Percentiles rank a stretch among this genome's conserved stretches.
These are phyloP conservation scores for Talaromyces sp. DNA, from an alignment of 2,329 filamentous ascomycete genomes.

Conservation along the genomic window DNA sequence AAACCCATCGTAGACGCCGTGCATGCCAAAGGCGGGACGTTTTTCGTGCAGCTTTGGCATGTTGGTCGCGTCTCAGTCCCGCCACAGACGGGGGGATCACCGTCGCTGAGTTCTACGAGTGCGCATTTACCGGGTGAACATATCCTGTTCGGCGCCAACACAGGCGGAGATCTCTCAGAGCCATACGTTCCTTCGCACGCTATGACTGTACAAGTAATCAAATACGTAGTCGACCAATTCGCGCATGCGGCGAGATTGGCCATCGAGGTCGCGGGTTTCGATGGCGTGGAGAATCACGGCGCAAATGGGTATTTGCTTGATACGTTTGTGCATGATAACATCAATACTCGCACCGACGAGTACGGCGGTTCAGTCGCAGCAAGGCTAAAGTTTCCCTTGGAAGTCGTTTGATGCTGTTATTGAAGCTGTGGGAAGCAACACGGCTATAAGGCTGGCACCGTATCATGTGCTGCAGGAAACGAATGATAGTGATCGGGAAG, in stretches of 20 bases:
- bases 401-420: slow-evolving; percentile 44
- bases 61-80: background rate
- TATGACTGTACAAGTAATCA: slow-evolving; percentile 61
- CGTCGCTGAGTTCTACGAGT: background rate
- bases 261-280: slow-evolving; percentile 64
- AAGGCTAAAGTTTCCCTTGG: slow-evolving; percentile 63
- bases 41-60: background rate
- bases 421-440: slow-evolving; percentile 35
- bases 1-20: background rate
- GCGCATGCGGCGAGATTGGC: slow-evolving; percentile 58
- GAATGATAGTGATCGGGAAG: background rate
- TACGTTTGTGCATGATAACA: slow-evolving; percentile 65
- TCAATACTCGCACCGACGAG: slow-evolving; percentile 63
- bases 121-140: background rate
- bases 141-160: background rate
- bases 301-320: slow-evolving; percentile 77
- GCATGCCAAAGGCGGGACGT: background rate
- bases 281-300: slow-evolving; percentile 74
- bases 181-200: background rate
- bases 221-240: slow-evolving; percentile 61
- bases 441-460: background rate
- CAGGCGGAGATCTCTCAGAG: background rate
- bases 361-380: slow-evolving; percentile 59
- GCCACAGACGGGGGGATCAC: background rate
- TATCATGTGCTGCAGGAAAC: background rate